Evolutionary conservation across 2,329 filamentous ascomycete species (phyloP).

Genomic region (Xylaria hypoxylon): DNA sequence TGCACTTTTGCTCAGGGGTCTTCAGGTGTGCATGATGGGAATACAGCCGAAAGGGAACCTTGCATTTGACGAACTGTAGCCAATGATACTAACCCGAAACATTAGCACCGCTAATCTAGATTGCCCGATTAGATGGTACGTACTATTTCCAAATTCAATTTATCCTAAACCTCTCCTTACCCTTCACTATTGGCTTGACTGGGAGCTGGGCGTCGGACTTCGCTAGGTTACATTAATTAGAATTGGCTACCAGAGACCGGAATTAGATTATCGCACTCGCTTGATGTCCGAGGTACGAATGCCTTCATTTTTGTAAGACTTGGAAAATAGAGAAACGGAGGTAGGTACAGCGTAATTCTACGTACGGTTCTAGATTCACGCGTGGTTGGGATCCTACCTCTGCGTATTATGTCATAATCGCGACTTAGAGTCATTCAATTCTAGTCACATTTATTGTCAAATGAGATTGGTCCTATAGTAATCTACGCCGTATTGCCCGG

Average conservation of each 20-base stretch:
- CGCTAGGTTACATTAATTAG: not conserved
- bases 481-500: too few relatives aligned
- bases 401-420: not conserved
- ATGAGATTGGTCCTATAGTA: too few relatives aligned
- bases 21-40: not conserved
- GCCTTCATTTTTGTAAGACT: not conserved
- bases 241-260: not conserved
- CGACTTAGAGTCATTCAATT: not conserved
- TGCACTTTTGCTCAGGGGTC: not conserved
- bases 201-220: not conserved
- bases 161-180: constrained; percentile 10
- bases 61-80: not conserved
- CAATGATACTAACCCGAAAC: constrained; percentile 17
- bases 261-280: constrained; percentile 21
- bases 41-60: constrained; percentile 31
- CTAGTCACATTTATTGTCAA: not conserved
- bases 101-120: not conserved
- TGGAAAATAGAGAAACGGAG: not conserved
- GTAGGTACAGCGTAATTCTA: too few relatives aligned
- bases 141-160: constrained; percentile 11
- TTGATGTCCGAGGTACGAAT: constrained; percentile 24
- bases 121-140: not conserved
- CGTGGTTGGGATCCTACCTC: not conserved
- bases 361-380: not conserved
- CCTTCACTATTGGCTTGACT: not conserved